Evolutionary conservation across 2,329 filamentous ascomycete species (phyloP).

Genomic region (Akanthomyces muscarius): DNA sequence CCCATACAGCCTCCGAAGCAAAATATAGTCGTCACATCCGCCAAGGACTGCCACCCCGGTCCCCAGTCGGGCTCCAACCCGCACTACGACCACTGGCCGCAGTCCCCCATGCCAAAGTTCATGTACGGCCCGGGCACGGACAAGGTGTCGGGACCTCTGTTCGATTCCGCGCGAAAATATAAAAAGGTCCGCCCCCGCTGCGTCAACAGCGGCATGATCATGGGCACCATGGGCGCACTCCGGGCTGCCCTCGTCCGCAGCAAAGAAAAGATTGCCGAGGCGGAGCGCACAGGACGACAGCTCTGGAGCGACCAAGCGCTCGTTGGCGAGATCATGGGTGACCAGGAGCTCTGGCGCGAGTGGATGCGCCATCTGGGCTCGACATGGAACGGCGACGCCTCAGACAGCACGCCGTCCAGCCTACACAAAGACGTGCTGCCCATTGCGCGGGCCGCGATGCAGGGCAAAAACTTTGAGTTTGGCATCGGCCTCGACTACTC

Average conservation of each 20-base stretch:
- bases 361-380: conserved; percentile 28
- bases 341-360: conserved; percentile 36
- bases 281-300: conserved; percentile 29
- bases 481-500: conserved; percentile 38
- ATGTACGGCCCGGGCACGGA: conserved; percentile 34
- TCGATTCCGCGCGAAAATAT: conserved; percentile 33
- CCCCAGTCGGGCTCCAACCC: conserved; percentile 32
- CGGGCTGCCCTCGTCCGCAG: conserved; percentile 24
- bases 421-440: conserved; percentile 22
- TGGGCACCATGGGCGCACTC: conserved; percentile 32
- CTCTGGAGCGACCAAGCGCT: conserved; percentile 38
- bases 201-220: conserved; percentile 34
- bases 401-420: conserved; percentile 17
- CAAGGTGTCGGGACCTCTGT: conserved; percentile 22
- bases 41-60: conserved; percentile 35
- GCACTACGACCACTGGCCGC: conserved; percentile 35
- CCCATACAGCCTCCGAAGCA: conserved; percentile 31
- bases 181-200: conserved; percentile 32
- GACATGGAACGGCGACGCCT: conserved; percentile 30
- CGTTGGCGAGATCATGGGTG: conserved; percentile 36
- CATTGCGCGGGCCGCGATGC: conserved; percentile 28
- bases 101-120: conserved; percentile 31
- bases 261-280: conserved; percentile 28
- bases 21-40: conserved; percentile 31
- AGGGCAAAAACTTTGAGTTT: conserved; percentile 34